Percentiles rank a stretch among this genome's conserved stretches.
Conservation (phyloP, 2,329 filamentous ascomycete species). For the Pyricularia sp. region DNA sequence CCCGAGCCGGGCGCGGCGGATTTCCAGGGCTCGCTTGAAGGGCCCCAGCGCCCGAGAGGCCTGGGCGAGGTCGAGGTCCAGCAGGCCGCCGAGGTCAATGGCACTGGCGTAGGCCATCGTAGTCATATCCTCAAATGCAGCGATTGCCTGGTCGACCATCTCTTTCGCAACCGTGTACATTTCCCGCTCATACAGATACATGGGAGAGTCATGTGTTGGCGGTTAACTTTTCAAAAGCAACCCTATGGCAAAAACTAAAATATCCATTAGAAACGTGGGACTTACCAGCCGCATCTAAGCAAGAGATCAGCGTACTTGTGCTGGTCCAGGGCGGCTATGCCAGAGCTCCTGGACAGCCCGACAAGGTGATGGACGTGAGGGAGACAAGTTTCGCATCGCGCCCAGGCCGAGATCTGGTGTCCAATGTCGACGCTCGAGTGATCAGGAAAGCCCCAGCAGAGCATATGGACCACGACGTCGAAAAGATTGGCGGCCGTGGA, state of each 20-base stretch:
- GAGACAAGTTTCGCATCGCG: conserved; percentile 17
- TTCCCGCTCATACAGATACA: conserved; percentile 23
- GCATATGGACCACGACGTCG: conserved; percentile 10
- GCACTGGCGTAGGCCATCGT: conserved; percentile 18
- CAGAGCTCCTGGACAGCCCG: conserved; percentile 10
- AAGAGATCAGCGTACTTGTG: conserved; percentile 16
- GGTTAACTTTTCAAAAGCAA: background rate
- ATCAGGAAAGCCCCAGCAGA: conserved; percentile 18
- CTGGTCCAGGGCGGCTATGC: conserved; percentile 7
- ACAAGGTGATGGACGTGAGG: conserved; percentile 19
- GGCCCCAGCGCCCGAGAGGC: conserved; percentile 13
- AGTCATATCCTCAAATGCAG: conserved; percentile 14
- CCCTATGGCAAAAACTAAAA: background rate
- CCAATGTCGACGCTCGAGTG: conserved; percentile 15
- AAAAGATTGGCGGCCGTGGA: background rate
- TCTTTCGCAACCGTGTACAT: conserved; percentile 15
- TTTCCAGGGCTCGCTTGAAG: conserved; percentile 15
- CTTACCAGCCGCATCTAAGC: conserved; percentile 15
- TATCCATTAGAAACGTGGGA: background rate
- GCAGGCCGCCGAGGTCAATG: conserved; percentile 19
- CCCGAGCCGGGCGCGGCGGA: conserved; percentile 13
- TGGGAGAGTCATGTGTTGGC: conserved; percentile 6
- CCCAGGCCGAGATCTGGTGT: conserved; percentile 18
- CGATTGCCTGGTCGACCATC: conserved; percentile 16
- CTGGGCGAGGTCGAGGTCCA: conserved; percentile 19